Evolutionary conservation across 2,329 filamentous ascomycete species (phyloP).

Genomic region (Aspergillus novoparasiticus): DNA sequence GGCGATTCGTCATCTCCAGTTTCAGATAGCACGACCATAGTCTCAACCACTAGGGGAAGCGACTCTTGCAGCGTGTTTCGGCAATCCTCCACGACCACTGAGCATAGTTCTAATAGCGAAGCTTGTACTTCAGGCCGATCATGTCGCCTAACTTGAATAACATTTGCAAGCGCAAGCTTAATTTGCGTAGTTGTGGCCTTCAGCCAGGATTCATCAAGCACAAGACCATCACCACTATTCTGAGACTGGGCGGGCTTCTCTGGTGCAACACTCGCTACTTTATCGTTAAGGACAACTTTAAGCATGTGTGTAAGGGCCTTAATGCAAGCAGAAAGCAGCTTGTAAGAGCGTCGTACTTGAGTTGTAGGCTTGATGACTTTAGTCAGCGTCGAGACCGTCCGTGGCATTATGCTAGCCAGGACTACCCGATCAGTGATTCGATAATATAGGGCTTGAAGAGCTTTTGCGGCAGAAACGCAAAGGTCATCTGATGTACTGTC

Average conservation of each 20-base stretch:
- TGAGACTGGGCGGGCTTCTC: conserved; percentile 25
- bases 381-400: conserved; percentile 79
- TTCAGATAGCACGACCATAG: conserved; percentile 69
- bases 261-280: conserved; percentile 25
- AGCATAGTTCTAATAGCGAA: conserved; percentile 70
- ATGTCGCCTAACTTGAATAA: conserved; percentile 74
- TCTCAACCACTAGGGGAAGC: conserved; percentile 74
- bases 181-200: conserved; percentile 79
- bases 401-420: conserved; percentile 82
- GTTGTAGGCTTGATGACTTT: conserved; percentile 72
- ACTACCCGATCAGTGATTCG: conserved; percentile 72
- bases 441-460: conserved; percentile 63
- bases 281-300: conserved; percentile 50
- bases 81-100: conserved; percentile 77
- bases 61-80: conserved; percentile 71
- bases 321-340: conserved; percentile 66
- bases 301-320: conserved; percentile 57
- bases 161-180: conserved; percentile 75
- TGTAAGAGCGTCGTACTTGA: conserved; percentile 61
- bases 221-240: conserved; percentile 39
- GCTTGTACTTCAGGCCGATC: conserved; percentile 68
- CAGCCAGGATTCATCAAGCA: conserved; percentile 66
- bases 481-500: conserved; percentile 67
- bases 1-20: conserved; percentile 48
- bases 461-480: conserved; percentile 69